Percentiles rank a stretch among this genome's conserved stretches.
These are phyloP conservation scores for Gastrolobium villosum DNA, from an alignment of 306 rosid species.

Conservation along the genomic window DNA sequence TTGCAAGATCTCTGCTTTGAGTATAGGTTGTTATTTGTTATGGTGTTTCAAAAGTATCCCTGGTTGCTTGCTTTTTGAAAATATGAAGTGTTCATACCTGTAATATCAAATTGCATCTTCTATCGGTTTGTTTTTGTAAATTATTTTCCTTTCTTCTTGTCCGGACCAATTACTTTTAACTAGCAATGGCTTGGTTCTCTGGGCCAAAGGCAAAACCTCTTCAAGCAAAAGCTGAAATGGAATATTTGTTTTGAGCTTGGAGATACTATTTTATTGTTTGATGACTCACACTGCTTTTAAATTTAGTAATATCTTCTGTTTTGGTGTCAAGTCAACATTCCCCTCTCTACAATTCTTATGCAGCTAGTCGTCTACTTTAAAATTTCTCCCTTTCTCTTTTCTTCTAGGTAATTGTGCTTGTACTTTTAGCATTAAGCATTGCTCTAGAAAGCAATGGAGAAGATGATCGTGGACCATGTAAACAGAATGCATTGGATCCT, in stretches of 20 bases:
- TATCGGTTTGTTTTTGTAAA: background rate
- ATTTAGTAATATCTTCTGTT: background rate
- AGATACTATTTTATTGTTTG: constrained; percentile 15
- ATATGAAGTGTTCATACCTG: constrained; percentile 10
- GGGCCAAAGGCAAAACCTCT: constrained; percentile 28
- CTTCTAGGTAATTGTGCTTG: constrained; percentile 54
- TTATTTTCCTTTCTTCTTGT: constrained; percentile 10
- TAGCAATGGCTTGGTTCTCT: constrained; percentile 24
- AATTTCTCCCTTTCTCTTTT: constrained; percentile 25
- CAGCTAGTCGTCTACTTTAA: constrained; percentile 21
- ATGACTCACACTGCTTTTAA: constrained; percentile 10
- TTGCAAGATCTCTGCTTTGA: background rate
- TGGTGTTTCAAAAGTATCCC: background rate
- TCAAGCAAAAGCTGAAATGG: background rate
- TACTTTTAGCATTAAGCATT: constrained; percentile 52
- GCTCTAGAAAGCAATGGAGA: constrained; percentile 48
- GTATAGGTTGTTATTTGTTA: background rate
- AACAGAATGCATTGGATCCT: constrained; percentile 39
- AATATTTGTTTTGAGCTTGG: constrained; percentile 13
- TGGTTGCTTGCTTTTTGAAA: constrained; percentile 26
- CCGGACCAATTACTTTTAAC: background rate
- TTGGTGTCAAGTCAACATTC: constrained; percentile 12
- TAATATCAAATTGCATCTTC: constrained; percentile 31
- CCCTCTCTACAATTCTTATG: background rate
- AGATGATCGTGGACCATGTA: constrained; percentile 49